Percentiles rank a stretch among this genome's conserved stretches.
Evolutionary conservation across 257 asterid genomes (phyloP).

Genomic region (Cordia subcordata): DNA sequence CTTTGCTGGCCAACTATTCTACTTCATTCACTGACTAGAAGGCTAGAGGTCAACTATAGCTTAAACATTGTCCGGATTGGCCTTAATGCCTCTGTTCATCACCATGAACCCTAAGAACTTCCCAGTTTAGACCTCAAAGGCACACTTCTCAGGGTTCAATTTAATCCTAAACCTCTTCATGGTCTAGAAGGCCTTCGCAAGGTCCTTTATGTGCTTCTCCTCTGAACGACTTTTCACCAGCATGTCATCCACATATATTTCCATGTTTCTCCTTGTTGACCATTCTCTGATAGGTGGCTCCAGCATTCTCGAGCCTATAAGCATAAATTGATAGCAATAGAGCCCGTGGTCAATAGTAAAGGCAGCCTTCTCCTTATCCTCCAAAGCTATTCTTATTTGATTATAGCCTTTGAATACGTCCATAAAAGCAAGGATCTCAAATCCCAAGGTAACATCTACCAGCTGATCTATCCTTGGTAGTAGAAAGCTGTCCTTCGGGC

Average conservation of each 20-base stretch:
- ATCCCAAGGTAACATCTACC: neutral
- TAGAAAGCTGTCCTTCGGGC: neutral
- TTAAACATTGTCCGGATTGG: neutral
- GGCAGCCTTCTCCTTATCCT: neutral
- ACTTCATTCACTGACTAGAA: neutral
- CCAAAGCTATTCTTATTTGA: neutral
- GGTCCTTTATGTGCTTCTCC: too few species aligned
- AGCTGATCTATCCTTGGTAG: neutral
- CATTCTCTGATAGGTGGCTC: neutral
- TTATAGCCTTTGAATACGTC: constrained; percentile 1
- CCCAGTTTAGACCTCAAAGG: neutral
- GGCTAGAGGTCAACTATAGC: neutral
- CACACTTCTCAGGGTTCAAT: neutral
- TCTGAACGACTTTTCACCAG: too few species aligned
- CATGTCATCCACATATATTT: too few species aligned
- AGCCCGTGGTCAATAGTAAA: neutral
- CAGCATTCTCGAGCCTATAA: neutral
- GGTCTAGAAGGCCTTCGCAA: too few species aligned
- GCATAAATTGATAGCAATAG: neutral
- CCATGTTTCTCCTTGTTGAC: neutral
- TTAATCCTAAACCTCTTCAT: too few species aligned
- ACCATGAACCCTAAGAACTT: constrained; percentile 1
- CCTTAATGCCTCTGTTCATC: neutral
- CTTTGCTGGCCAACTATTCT: neutral
- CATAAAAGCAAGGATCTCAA: neutral